A percentile compares a stretch with the other conserved stretches of the same genome.
phyloP scores from a whole-genome alignment of 1,139 yeast genomes.

The Geotrichum phurueaensis region DNA sequence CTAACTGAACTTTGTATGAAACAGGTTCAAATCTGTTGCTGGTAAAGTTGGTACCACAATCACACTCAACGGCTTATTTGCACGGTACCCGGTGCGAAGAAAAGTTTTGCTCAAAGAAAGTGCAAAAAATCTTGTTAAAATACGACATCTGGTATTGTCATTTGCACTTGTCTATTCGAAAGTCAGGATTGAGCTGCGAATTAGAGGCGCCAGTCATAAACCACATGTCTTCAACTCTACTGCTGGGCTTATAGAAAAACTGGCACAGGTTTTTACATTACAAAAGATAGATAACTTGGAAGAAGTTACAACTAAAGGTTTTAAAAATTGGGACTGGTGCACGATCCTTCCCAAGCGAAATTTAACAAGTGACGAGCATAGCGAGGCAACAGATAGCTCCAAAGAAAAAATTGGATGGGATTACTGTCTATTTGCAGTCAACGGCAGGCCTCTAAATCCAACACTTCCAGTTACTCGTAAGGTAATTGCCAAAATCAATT shows the following conservation, averaged over 20 bases:
- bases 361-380: constrained; percentile 28
- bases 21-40: constrained; percentile 25
- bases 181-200: constrained; percentile 33
- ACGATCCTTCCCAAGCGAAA: constrained; percentile 26
- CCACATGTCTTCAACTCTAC: constrained; percentile 15
- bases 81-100: constrained; percentile 37
- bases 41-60: constrained; percentile 39
- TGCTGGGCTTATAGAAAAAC: constrained; percentile 17
- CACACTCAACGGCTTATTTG: constrained; percentile 33
- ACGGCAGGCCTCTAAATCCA: constrained; percentile 5
- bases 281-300: background rate
- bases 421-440: constrained; percentile 23
- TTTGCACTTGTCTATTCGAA: constrained; percentile 34
- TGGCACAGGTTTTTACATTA: constrained; percentile 11
- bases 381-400: constrained; percentile 23
- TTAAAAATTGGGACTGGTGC: constrained; percentile 34
- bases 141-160: constrained; percentile 30
- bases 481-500: constrained; percentile 1
- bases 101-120: constrained; percentile 31
- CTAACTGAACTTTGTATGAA: constrained; percentile 9
- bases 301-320: constrained; percentile 9
- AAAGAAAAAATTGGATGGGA: constrained; percentile 22
- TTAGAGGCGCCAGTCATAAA: constrained; percentile 14
- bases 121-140: constrained; percentile 27
- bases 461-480: constrained; percentile 3